phyloP scores from a whole-genome alignment of 306 rosid species.

The Crotalaria pallida region DNA sequence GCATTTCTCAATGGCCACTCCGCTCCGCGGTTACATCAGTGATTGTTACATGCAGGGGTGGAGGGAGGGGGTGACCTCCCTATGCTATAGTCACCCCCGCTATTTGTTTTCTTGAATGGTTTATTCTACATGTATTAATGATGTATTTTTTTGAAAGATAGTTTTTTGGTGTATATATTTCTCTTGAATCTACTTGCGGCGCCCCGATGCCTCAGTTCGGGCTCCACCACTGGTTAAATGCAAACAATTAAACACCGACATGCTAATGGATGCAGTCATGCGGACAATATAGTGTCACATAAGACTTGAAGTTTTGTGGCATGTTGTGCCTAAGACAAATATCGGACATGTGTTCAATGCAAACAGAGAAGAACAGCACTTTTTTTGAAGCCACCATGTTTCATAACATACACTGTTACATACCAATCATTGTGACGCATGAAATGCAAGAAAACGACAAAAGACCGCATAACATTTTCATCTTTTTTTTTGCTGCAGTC shows the following conservation, averaged over 20 bases:
- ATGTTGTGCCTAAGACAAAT: background rate
- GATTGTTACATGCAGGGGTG: background rate
- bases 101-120: too few species aligned
- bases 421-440: background rate
- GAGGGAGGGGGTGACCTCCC: too few species aligned
- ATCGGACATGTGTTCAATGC: background rate
- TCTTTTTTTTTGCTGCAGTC: constrained; percentile 2
- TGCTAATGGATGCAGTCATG: background rate
- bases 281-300: background rate
- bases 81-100: too few species aligned
- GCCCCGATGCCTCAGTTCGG: too few species aligned
- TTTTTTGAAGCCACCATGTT: background rate
- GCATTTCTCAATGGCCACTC: background rate
- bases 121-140: too few species aligned
- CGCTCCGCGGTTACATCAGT: background rate
- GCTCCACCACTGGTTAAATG: too few species aligned
- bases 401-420: background rate
- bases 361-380: background rate
- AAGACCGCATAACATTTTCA: background rate
- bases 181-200: too few species aligned
- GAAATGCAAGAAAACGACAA: background rate
- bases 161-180: too few species aligned
- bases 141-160: too few species aligned
- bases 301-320: background rate
- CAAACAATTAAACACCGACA: background rate